These are phyloP conservation scores for Omphalea diandra DNA, from an alignment of 441 rosid genomes.

Conservation along the genomic window DNA sequence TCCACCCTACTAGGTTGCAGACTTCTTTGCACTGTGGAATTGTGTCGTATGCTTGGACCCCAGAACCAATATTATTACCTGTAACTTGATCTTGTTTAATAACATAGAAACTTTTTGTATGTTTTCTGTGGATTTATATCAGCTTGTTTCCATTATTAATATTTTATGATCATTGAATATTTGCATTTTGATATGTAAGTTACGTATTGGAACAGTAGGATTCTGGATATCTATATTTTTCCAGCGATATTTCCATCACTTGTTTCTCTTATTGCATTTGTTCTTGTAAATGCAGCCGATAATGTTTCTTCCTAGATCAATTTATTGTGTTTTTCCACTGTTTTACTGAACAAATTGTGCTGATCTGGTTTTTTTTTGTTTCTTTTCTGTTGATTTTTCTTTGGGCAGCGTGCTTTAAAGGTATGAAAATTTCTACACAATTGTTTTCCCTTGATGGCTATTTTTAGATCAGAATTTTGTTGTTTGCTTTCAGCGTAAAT, in stretches of 20 bases:
- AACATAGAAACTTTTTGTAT: background rate
- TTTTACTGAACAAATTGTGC: constrained; percentile 16
- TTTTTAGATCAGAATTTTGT: background rate
- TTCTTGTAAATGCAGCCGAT: background rate
- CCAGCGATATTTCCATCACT: background rate
- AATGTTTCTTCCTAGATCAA: too few relatives aligned
- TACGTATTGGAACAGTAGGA: background rate
- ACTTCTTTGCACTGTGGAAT: background rate
- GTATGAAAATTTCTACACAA: constrained; percentile 40
- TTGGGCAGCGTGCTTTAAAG: constrained; percentile 82
- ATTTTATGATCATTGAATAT: background rate
- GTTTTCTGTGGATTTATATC: too few relatives aligned
- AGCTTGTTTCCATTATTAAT: constrained; percentile 2
- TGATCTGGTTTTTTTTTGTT: too few relatives aligned
- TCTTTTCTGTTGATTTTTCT: constrained; percentile 23
- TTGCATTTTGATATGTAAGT: background rate
- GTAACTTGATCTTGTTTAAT: background rate
- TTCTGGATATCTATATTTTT: background rate
- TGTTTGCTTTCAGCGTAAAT: constrained; percentile 5
- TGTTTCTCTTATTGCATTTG: too few relatives aligned
- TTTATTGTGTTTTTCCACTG: background rate
- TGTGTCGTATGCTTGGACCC: background rate
- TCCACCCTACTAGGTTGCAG: background rate
- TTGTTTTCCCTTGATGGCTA: background rate
- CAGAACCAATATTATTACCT: background rate